A percentile compares a stretch with the other conserved stretches of the same genome.
phyloP scores from a whole-genome alignment of 2,329 filamentous ascomycete species.

The Zalaria sp. region DNA sequence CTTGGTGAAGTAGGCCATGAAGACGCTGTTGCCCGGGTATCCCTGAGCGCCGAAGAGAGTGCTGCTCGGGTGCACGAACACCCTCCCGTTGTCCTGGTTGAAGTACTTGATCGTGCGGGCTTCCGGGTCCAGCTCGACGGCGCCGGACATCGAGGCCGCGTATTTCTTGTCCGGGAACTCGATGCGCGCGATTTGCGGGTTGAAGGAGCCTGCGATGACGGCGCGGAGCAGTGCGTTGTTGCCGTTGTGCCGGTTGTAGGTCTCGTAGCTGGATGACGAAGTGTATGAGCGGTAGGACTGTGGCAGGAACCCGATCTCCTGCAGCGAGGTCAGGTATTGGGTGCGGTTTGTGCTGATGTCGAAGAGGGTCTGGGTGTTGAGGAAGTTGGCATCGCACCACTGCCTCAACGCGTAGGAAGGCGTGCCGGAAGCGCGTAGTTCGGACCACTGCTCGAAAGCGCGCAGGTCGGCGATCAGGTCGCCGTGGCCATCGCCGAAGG shows the following conservation, averaged over 20 bases:
- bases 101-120: constrained; percentile 88
- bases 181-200: constrained; percentile 80
- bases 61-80: constrained; percentile 86
- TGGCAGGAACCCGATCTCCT: constrained; percentile 69
- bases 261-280: constrained; percentile 8
- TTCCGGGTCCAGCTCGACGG: constrained; percentile 86
- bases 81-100: constrained; percentile 60
- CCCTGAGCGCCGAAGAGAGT: constrained; percentile 72
- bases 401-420: constrained; percentile 48
- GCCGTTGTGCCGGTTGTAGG: constrained; percentile 34
- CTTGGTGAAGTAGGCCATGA: constrained; percentile 81
- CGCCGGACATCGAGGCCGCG: constrained; percentile 69
- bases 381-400: constrained; percentile 78
- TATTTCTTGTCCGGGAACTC: constrained; percentile 95
- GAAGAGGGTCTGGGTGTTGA: constrained; percentile 67
- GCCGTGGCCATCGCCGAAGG: constrained; percentile 65
- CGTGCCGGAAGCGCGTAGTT: constrained; percentile 42
- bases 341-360: constrained; percentile 78
- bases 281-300: constrained; percentile 18
- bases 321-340: constrained; percentile 75
- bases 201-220: constrained; percentile 36
- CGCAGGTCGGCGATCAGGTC: constrained; percentile 78
- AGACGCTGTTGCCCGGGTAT: constrained; percentile 61
- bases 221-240: constrained; percentile 33
- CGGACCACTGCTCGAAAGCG: constrained; percentile 71